Evolutionary conservation across 257 asterid genomes (phyloP), one percentile per base, ranked within the genome.

Genomic region (Nyctanthes arbortristis): DNA sequence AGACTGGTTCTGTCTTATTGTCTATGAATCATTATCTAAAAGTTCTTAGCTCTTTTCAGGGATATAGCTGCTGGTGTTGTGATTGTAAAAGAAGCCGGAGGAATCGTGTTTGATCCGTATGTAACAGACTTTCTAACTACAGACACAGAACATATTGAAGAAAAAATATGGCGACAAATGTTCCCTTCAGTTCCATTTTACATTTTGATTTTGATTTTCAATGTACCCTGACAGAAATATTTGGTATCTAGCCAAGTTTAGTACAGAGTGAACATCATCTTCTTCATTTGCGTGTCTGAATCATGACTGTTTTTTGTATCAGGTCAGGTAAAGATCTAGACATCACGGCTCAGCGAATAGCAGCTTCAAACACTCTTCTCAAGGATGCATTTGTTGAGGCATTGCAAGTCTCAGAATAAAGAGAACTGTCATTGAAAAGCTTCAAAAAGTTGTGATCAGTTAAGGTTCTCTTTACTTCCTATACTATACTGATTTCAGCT

Each of bases 311-410:
- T 35, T 65, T 27, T 47, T 49, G 72, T 31, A 45, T 36, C 81
- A 89, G 96, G 27, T 89, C 91, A 1, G 96, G 91, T 35, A 74
- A 72, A 55, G 80, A 81, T n/a, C 77, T 89, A 59, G 89, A 86
- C 73, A 82, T 89, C 76, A 83, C 84, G 8, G 59, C 93, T 56
- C 93, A 75, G 45, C 80, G 91, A 22, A 61, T 89, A 25, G 95
- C 95, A 28, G 96, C 90, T 63, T 81, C 89, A 6, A 89, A 85
- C 55, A 75, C 88, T 69, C 79, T 69, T 30, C 66, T 84, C 49
- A 89, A 89, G 73, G 84, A 82, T 25, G 83, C 77, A 39, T 87
- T 87, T 39, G 71, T 83, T 33, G 82, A 82, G 77, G 86, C 87
- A 39, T 63, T 89, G 81, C 76, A 73, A 67, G 73, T 76, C 66